phyloP scores from a whole-genome alignment of 805 yeast species.

The Yamadazyma takamatsuzukensis region DNA sequence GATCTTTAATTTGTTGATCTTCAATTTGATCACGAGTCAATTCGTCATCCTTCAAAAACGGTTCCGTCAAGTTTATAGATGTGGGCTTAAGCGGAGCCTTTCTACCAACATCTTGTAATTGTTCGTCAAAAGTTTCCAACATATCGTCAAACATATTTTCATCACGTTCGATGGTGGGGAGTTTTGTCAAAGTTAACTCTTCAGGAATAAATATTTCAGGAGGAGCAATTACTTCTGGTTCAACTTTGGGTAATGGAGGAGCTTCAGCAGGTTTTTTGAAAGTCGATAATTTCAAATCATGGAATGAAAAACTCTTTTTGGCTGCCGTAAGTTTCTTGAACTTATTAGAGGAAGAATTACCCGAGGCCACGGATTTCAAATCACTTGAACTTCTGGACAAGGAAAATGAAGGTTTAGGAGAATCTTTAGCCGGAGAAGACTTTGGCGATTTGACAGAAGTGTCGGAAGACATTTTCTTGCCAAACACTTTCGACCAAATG shows the following conservation, averaged over 20 bases:
- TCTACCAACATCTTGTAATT: slow-evolving; percentile 15
- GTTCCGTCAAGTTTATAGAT: slow-evolving; percentile 13
- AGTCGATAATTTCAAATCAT: slow-evolving; percentile 11
- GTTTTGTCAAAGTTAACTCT: slow-evolving; percentile 10
- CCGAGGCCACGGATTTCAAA: slow-evolving; percentile 3
- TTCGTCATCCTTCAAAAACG: slow-evolving; percentile 40
- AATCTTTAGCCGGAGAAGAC: too few relatives aligned
- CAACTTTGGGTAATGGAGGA: slow-evolving; percentile 9
- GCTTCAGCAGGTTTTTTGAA: slow-evolving; percentile 8
- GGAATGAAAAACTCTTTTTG: slow-evolving; percentile 10
- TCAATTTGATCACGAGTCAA: slow-evolving; percentile 37
- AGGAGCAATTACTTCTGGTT: slow-evolving; percentile 1
- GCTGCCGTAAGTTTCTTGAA: slow-evolving; percentile 5
- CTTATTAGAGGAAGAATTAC: slow-evolving; percentile 3
- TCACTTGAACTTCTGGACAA: neutral
- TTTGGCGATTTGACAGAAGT: too few relatives aligned
- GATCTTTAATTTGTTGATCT: slow-evolving; percentile 35
- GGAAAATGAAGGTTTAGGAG: neutral
- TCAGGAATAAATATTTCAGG: slow-evolving; percentile 4
- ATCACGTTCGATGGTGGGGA: slow-evolving; percentile 27
- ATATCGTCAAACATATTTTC: slow-evolving; percentile 26
- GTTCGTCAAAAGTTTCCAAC: slow-evolving; percentile 23
- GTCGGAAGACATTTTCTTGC: too few relatives aligned
- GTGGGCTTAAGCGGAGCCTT: slow-evolving; percentile 7
- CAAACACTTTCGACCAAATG: slow-evolving; percentile 12